Percentiles rank a stretch among this genome's conserved stretches.
Evolutionary conservation across 2,329 filamentous ascomycete genomes (phyloP).

Genomic region (Harringtonia lauricola): DNA sequence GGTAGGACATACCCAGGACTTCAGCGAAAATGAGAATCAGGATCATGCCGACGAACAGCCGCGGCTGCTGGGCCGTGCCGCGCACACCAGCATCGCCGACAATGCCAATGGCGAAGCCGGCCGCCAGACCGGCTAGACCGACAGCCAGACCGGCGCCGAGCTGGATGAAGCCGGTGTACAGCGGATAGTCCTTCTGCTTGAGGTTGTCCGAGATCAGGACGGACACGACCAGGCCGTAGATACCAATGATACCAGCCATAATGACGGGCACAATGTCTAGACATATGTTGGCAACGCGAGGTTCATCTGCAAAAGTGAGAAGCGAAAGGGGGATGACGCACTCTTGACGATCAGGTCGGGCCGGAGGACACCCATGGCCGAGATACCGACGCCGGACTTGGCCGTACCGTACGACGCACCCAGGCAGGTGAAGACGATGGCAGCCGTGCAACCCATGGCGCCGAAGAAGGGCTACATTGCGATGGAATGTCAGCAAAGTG

Average conservation of each 20-base stretch:
- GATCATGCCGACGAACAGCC: conserved; percentile 95
- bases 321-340: conserved; percentile 36
- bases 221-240: conserved; percentile 85
- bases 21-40: conserved; percentile 99
- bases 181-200: conserved; percentile 52
- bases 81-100: conserved; percentile 83
- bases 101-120: conserved; percentile 79
- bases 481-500: not conserved
- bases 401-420: conserved; percentile 95
- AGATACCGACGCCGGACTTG: conserved; percentile 98
- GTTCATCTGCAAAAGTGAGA: not conserved
- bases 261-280: conserved; percentile 99
- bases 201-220: conserved; percentile 77
- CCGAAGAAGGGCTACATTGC: conserved; percentile 69
- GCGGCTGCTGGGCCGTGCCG: conserved; percentile 73
- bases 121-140: conserved; percentile 72
- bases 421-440: conserved; percentile 41
- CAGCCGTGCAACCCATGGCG: conserved; percentile 81
- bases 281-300: not conserved
- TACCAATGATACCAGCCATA: conserved; percentile 99
- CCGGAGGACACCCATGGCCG: conserved; percentile 93
- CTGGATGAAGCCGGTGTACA: conserved; percentile 79
- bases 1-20: conserved; percentile 69
- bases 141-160: conserved; percentile 74
- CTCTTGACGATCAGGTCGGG: conserved; percentile 99